Evolutionary conservation across 2,329 filamentous ascomycete genomes (phyloP), one percentile per base, ranked within the genome.

Genomic region (Fusarium circinatum): DNA sequence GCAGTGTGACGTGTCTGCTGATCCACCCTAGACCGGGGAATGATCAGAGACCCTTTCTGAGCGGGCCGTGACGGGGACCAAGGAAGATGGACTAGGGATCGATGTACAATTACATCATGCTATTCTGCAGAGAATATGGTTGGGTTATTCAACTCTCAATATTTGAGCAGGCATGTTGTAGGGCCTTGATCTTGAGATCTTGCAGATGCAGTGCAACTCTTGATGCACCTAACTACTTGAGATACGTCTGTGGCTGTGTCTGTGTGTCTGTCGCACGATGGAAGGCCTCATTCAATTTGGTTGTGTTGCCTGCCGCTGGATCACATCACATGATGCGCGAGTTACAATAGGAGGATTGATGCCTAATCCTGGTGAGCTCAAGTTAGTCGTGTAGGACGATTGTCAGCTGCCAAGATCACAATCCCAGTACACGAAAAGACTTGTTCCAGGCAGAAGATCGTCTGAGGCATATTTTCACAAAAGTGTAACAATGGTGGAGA

Each of bases 1-100:
- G 42, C 24, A 66, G 54, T 69, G 71, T 77, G 76, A 78, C 76
- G 76, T 78, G 76, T 78, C 76, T 67, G 67, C 62, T 78, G 76
- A 78, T 78, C 76, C 71, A 73, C 66, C 58, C 34, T 32, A 60
- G 59, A 51, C 66, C 34, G 34, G 51, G 59, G 45, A 8, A 59
- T 47, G 41, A 49, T 65, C 70, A 73, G 32, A 44, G 49, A 48
- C 49, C 54, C 58, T 59, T 60, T 39, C 28, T 24, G 47, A 30
- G 60, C 65, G 68, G 59, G 51, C 71, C 68, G 45, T 47, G 44
- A 71, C 62, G 52, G 57, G 57, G 30, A 61, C 55, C 63, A 71
- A 66, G 62, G 38, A 62, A 55, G 32, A 55, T 49, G 18, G 41
- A 36, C 38, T 34, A 12, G 59, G 26, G 24, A 47, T 38, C 10